Base-by-base conservation (phyloP, 345 rosid species). In the Eucalyptus regnans region DNA sequence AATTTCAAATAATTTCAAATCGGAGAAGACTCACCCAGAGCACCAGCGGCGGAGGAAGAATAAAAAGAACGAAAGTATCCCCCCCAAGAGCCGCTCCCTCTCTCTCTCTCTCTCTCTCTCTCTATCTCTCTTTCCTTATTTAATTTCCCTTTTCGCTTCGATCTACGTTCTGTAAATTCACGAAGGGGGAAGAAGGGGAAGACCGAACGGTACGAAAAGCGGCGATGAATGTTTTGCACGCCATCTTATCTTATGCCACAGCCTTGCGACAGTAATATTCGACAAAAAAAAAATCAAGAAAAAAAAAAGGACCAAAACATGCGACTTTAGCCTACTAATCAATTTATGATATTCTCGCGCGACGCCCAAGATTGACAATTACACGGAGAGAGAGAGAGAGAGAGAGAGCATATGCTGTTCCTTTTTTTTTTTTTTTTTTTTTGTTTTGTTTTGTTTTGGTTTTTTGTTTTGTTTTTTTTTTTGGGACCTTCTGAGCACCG, bases 141-240 rank as follows among this genome's bases (percentile, higher is more conserved):
- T 56, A 41, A 81, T 41, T 50, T 60, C 27, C 85, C 58, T 52
- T 49, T 48, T 25, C 12, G 87, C 62, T 86, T 79, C 88, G 88
- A 89, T 86, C 90, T 89, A 50, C 41, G 51, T 31, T 85, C 49
- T 60, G 46, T 31, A n/a, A 44, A 71, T 20, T 37, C 44, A 25
- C 31, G 88, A 60, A 22, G 87, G 9, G 33, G 46, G 37, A 29
- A 41, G 31, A 31, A 14, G 54, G 86, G 46, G 46, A 22, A 68
- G 86, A 29, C 58, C 62, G 50, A 81, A 27, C 29, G 62, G 90
- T 80, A 58, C 81, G 83, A 56, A 87, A 89, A 89, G 81, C 90
- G 87, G 89, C 89, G 66, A 89, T 80, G 87, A 87, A 81, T 87
- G 81, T 87, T 54, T 86, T 60, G 90, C 89, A 87, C 89, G 87